Base-by-base conservation (phyloP, 306 rosid species). In the Phaseolus lunatus region DNA sequence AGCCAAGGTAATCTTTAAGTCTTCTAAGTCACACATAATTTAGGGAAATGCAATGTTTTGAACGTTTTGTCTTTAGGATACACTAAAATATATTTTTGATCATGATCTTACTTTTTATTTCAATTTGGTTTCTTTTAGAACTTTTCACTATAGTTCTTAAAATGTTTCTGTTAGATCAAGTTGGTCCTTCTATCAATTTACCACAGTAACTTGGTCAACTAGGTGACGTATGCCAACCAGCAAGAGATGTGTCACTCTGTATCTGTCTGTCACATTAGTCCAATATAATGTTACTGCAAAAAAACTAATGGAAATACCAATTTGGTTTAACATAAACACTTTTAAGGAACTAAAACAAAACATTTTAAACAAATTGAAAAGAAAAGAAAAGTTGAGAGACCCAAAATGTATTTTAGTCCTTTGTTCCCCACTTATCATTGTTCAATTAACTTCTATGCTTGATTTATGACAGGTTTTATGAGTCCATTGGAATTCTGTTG, bases 401-500 rank as follows among this genome's bases (percentile, higher is more conserved):
- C 14, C 13, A 43, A 2, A 3, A 43, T 43, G 16, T 43, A 43
- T 43, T 43, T 10, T 43, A 43, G 5, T 1, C 15, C 1, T 33
- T 39, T 2, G 27, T 3, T 59, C 13, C 58, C 22, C 43, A 43
- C 37, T 72, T 29, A 39, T 2, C 18, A 39, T 29, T 57, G 48
- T 39, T 23, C 0, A 24, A 35, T 16, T 52, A 73, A 81, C 67
- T 62, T 62, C 13, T 9, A 20, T 69, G 59, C 12, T 70, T 31
- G 75, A 43, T 19, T 84, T 65, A 61, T 81, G 82, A 74, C 88
- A 90, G 98, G 96, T 59, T 92, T 94, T 88, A 87, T 80, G 23
- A 84, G 78, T 85, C 97, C 98, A 39, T 67, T 90, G 70, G 88
- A 82, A 41, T 89, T 94, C 66, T 94, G 96, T 74, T 94, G 98